These are phyloP conservation scores for Phytophthora cactorum DNA, from an alignment of 352 stramenopile genomes.

Conservation along the genomic window DNA sequence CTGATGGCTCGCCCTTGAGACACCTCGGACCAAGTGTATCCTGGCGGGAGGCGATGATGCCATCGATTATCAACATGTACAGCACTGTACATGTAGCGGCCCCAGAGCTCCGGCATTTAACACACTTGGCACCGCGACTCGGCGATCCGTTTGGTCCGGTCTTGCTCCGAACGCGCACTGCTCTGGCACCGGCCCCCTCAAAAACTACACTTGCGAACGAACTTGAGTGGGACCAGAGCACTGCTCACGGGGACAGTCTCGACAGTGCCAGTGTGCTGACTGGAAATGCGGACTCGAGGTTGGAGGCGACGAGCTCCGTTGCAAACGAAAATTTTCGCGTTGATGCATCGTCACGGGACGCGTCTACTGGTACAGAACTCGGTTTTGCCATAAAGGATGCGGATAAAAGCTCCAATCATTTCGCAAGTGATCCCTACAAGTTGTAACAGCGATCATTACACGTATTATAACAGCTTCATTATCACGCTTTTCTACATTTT, in stretches of 20 bases:
- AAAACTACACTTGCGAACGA: conserved; percentile 37
- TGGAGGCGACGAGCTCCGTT: conserved; percentile 2
- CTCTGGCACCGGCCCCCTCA: conserved; percentile 27
- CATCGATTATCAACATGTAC: conserved; percentile 5
- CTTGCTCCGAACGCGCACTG: conserved; percentile 19
- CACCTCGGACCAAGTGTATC: conserved; percentile 15
- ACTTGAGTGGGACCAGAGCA: conserved; percentile 15
- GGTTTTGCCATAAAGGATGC: neutral
- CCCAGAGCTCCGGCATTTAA: conserved; percentile 21
- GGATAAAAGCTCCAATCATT: no score
- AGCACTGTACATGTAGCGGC: neutral
- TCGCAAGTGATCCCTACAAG: neutral
- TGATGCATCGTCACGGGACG: neutral
- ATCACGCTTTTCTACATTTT: no score
- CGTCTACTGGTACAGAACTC: no score
- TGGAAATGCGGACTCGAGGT: conserved; percentile 1
- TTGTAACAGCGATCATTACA: neutral
- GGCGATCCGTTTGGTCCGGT: conserved; percentile 16
- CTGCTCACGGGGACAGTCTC: conserved; percentile 4
- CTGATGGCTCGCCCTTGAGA: conserved; percentile 18
- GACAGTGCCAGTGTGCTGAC: neutral
- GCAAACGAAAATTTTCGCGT: conserved; percentile 7
- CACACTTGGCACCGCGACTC: conserved; percentile 10
- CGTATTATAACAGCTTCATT: no score
- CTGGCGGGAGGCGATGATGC: conserved; percentile 11